Evolutionary conservation across 2,329 filamentous ascomycete genomes (phyloP).

Genomic region (Thelonectria blattea): DNA sequence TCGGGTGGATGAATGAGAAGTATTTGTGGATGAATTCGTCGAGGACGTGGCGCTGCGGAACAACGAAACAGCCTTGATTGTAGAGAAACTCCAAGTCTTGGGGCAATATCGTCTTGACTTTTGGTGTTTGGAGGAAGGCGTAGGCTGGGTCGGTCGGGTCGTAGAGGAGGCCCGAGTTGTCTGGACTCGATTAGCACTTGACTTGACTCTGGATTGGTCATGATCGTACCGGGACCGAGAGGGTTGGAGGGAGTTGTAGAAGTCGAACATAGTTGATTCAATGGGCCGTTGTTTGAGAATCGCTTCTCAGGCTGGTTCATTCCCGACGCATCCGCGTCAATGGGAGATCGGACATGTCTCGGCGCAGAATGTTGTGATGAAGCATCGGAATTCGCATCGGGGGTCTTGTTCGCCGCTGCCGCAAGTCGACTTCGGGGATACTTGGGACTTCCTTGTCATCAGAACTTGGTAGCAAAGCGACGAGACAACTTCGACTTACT

Average conservation of each 20-base stretch:
- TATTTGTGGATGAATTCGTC: slow-evolving; percentile 40
- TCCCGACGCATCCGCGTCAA: slow-evolving; percentile 1
- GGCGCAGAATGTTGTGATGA: slow-evolving; percentile 7
- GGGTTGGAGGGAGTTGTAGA: background rate
- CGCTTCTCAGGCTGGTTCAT: background rate
- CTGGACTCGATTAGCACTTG: background rate
- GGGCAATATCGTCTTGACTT: slow-evolving; percentile 27
- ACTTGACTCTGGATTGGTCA: background rate
- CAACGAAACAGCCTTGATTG: slow-evolving; percentile 36
- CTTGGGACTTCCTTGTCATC: background rate
- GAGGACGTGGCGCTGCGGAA: slow-evolving; percentile 30
- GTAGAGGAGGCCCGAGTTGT: background rate
- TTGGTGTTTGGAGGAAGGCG: slow-evolving; percentile 31
- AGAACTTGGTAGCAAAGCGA: slow-evolving; percentile 10
- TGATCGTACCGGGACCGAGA: background rate
- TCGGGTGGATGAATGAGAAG: slow-evolving; percentile 39
- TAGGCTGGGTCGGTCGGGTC: slow-evolving; percentile 28
- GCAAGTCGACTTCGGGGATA: background rate
- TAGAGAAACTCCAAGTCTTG: slow-evolving; percentile 36
- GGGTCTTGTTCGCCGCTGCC: background rate
- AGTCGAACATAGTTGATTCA: background rate
- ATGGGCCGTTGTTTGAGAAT: background rate
- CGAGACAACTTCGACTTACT: slow-evolving; percentile 4
- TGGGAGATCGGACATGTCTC: background rate
- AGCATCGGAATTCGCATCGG: slow-evolving; percentile 5